A percentile compares a stretch with the other conserved stretches of the same genome.
Conservation (phyloP, 2,329 filamentous ascomycete genomes). For the Parastagonospora avenae region DNA sequence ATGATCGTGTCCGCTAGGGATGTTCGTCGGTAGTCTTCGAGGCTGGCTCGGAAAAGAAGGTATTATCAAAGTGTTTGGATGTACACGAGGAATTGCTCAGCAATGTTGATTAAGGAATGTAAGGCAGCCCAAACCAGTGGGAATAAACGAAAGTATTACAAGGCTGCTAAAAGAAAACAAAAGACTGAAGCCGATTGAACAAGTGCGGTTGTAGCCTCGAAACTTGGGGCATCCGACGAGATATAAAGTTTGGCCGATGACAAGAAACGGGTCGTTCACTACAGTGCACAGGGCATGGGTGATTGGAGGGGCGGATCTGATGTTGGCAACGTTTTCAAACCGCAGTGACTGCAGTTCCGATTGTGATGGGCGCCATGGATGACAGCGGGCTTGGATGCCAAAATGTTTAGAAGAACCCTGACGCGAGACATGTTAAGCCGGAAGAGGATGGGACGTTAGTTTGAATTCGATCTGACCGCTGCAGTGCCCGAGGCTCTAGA, state of each 20-base stretch:
- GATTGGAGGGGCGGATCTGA: constrained; percentile 48
- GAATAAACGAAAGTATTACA: constrained; percentile 56
- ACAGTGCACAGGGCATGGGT: constrained; percentile 35
- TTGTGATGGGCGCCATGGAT: constrained; percentile 44
- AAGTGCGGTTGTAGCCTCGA: constrained; percentile 45
- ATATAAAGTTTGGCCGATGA: constrained; percentile 42
- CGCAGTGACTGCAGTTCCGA: constrained; percentile 42
- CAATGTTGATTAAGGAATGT: constrained; percentile 57
- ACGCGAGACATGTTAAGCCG: constrained; percentile 45
- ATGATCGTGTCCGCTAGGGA: constrained; percentile 31
- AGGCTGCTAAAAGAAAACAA: constrained; percentile 47
- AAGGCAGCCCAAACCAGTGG: constrained; percentile 61
- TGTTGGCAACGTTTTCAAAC: constrained; percentile 51
- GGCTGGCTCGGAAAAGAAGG: constrained; percentile 46
- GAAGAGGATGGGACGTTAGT: constrained; percentile 35
- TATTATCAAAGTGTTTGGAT: constrained; percentile 41
- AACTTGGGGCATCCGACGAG: constrained; percentile 43
- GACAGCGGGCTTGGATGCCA: constrained; percentile 34
- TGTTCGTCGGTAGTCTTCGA: constrained; percentile 56
- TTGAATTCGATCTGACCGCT: constrained; percentile 35
- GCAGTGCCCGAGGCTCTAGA: constrained; percentile 25
- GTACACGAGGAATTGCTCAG: constrained; percentile 47
- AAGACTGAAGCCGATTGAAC: constrained; percentile 47
- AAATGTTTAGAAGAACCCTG: constrained; percentile 47
- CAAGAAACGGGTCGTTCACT: constrained; percentile 36